Conservation (phyloP, 768 basidiomycete genomes). For the Boletus rubroflammeus region DNA sequence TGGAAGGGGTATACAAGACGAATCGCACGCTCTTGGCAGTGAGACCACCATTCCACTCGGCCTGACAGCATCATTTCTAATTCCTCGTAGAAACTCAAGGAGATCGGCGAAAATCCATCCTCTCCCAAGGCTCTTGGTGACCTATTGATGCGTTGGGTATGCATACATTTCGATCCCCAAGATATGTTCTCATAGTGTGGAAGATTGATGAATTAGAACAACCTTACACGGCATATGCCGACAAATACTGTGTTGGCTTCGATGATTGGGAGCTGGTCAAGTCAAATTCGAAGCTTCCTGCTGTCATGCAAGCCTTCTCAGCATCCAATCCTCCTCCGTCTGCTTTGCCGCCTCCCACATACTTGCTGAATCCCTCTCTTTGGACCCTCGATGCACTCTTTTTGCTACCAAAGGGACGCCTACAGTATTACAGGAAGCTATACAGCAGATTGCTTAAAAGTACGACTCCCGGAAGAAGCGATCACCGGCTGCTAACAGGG, state of each 20-base stretch:
- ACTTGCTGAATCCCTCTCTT: conserved; percentile 36
- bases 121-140: conserved; percentile 94
- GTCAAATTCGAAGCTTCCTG: conserved; percentile 66
- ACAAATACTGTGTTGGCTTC: conserved; percentile 71
- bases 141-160: conserved; percentile 94
- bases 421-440: conserved; percentile 90
- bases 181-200: conserved; percentile 14
- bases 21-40: conserved; percentile 80
- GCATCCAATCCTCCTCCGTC: conserved; percentile 55
- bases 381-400: conserved; percentile 93
- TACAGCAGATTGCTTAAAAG: conserved; percentile 84
- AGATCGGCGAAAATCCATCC: conserved; percentile 88
- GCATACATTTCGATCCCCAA: conserved; percentile 27
- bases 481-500: conserved; percentile 74
- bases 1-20: conserved; percentile 90
- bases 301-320: conserved; percentile 70
- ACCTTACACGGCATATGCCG: conserved; percentile 81
- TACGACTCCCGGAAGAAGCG: conserved; percentile 80
- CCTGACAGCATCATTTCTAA: conserved; percentile 8
- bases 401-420: conserved; percentile 74
- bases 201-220: conserved; percentile 90
- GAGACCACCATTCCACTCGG: not conserved
- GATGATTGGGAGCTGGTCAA: conserved; percentile 81
- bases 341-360: conserved; percentile 33
- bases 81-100: conserved; percentile 75